Conservation (phyloP, 148 eudicot genomes). For the Rhododendron ferrugineum region DNA sequence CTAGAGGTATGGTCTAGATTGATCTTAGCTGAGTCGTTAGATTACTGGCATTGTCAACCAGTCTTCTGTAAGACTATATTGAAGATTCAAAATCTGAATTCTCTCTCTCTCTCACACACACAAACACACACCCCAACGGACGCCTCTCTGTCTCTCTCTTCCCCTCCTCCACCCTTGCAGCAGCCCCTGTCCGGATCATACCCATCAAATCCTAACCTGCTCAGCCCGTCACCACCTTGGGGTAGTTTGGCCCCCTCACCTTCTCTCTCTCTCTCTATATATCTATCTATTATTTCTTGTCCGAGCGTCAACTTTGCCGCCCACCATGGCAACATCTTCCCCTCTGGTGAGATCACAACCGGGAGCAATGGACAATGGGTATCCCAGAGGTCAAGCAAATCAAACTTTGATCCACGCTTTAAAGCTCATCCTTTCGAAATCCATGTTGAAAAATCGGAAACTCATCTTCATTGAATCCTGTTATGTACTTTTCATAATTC, state of each 20-base stretch:
- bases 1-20: background rate
- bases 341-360: background rate
- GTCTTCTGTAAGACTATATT: background rate
- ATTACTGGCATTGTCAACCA: background rate
- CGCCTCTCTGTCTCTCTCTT: background rate
- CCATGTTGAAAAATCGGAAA: background rate
- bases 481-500: background rate
- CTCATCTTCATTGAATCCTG: background rate
- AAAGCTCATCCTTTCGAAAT: background rate
- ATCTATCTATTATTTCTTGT: background rate
- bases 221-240: background rate
- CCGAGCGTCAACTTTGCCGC: background rate
- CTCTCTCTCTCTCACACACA: background rate
- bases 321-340: background rate
- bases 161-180: background rate
- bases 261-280: background rate
- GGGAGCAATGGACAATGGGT: background rate
- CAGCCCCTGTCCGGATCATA: background rate
- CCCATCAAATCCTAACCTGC: background rate
- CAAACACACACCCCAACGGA: no score
- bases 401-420: background rate
- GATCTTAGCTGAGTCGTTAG: background rate
- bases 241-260: background rate
- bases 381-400: background rate
- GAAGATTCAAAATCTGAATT: background rate